These are phyloP conservation scores for Candida ovalis DNA, from an alignment of 805 yeast genomes.

Conservation along the genomic window DNA sequence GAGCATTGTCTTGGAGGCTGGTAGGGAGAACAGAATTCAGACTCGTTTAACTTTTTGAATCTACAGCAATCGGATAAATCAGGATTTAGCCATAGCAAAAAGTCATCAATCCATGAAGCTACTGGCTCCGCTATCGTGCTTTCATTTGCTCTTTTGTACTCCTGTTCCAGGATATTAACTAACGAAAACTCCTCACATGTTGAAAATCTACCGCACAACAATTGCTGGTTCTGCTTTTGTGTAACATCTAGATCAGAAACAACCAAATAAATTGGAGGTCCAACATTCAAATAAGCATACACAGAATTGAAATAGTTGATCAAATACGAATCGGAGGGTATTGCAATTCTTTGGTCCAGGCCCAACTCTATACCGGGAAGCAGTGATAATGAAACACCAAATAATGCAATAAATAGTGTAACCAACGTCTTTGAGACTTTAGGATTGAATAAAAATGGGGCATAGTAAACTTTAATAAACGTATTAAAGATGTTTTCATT, in stretches of 20 bases:
- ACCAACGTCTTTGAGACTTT: slow-evolving; percentile 46
- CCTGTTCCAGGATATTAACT: slow-evolving; percentile 81
- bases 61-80: slow-evolving; percentile 83
- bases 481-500: slow-evolving; percentile 33
- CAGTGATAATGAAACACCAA: slow-evolving; percentile 64
- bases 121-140: slow-evolving; percentile 79
- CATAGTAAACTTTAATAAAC: slow-evolving; percentile 46
- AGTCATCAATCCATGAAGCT: slow-evolving; percentile 93
- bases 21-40: slow-evolving; percentile 61
- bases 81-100: slow-evolving; percentile 82
- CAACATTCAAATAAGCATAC: slow-evolving; percentile 69
- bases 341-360: slow-evolving; percentile 83
- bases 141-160: slow-evolving; percentile 57
- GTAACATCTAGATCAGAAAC: slow-evolving; percentile 68
- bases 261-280: slow-evolving; percentile 90
- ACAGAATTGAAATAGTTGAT: slow-evolving; percentile 77
- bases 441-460: slow-evolving; percentile 53
- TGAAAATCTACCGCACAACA: slow-evolving; percentile 83
- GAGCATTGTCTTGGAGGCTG: slow-evolving; percentile 71
- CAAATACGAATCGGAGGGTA: slow-evolving; percentile 79
- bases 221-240: slow-evolving; percentile 56
- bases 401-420: slow-evolving; percentile 53
- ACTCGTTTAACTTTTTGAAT: slow-evolving; percentile 46
- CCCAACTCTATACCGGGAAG: slow-evolving; percentile 74
- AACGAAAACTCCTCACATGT: slow-evolving; percentile 77